Evolutionary conservation across 768 basidiomycete species (phyloP).

Genomic region (Russula olivacea): DNA sequence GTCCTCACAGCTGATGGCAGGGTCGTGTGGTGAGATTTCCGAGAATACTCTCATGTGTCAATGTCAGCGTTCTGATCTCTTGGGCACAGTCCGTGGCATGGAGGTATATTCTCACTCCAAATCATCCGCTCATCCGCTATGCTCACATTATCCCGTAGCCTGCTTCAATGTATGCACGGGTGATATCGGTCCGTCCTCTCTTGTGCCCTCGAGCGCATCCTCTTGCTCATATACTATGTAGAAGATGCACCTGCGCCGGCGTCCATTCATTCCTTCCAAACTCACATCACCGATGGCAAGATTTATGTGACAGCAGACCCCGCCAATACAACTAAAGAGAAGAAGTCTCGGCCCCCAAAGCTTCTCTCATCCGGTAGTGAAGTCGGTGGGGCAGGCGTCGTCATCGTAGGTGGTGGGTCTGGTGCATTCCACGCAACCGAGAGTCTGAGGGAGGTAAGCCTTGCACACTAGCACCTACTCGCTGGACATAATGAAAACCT

Average conservation of each 20-base stretch:
- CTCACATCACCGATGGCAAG: constrained; percentile 59
- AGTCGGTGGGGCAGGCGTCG: constrained; percentile 55
- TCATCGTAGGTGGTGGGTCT: constrained; percentile 83
- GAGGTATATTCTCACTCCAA: constrained; percentile 43
- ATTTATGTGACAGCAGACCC: constrained; percentile 72
- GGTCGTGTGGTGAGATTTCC: constrained; percentile 59
- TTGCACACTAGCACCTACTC: neutral
- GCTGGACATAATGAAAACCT: neutral
- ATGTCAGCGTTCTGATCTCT: constrained; percentile 3
- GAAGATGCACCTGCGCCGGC: constrained; percentile 87
- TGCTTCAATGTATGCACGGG: constrained; percentile 85
- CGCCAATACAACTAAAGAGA: constrained; percentile 55
- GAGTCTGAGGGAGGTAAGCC: constrained; percentile 68
- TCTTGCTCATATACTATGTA: constrained; percentile 30
- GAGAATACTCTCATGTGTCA: neutral
- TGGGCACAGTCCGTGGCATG: constrained; percentile 70
- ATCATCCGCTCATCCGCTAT: neutral
- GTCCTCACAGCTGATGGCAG: constrained; percentile 72
- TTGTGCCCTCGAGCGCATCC: neutral
- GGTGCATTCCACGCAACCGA: constrained; percentile 73
- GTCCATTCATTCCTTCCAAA: constrained; percentile 74
- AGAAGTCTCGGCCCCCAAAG: constrained; percentile 57
- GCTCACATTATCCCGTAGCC: constrained; percentile 38
- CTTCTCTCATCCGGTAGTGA: constrained; percentile 44
- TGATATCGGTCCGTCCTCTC: constrained; percentile 56